Percentiles rank a stretch among this genome's conserved stretches.
phyloP scores from a whole-genome alignment of 345 rosid genomes.

The Passiflora organensis region DNA sequence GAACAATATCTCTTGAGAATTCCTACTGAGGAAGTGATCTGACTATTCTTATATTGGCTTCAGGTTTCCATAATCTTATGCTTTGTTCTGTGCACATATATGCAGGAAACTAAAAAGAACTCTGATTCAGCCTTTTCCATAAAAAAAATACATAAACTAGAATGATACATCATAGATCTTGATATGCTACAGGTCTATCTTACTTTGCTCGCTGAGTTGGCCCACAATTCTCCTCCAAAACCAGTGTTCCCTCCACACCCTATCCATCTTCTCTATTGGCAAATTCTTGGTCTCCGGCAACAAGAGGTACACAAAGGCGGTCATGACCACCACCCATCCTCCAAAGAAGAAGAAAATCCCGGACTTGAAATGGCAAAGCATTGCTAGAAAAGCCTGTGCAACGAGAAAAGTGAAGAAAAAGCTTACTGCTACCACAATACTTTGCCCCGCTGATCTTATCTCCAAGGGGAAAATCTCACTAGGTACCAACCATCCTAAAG shows the following conservation, averaged over 20 bases:
- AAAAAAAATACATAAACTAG: no score
- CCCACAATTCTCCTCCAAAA: conserved; percentile 43
- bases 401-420: conserved; percentile 49
- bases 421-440: conserved; percentile 49
- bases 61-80: no score
- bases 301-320: conserved; percentile 35
- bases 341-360: conserved; percentile 63
- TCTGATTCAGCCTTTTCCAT: no score
- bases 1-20: no score
- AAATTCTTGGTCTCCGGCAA: conserved; percentile 61
- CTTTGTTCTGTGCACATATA: no score
- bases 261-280: conserved; percentile 57
- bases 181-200: conserved; percentile 16
- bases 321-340: conserved; percentile 50
- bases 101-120: no score
- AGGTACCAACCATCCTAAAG: conserved; percentile 63
- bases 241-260: conserved; percentile 51
- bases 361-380: conserved; percentile 56
- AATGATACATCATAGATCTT: no score
- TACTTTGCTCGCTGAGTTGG: conserved; percentile 19
- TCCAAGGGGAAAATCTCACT: conserved; percentile 59
- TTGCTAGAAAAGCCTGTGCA: conserved; percentile 51
- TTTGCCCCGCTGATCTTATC: conserved; percentile 54
- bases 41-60: no score
- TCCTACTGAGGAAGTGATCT: no score